Percentiles rank a stretch among this genome's conserved stretches.
Evolutionary conservation across 371 early-diverging fungal species (phyloP).

Genomic region (Dichotomocladium elegans): DNA sequence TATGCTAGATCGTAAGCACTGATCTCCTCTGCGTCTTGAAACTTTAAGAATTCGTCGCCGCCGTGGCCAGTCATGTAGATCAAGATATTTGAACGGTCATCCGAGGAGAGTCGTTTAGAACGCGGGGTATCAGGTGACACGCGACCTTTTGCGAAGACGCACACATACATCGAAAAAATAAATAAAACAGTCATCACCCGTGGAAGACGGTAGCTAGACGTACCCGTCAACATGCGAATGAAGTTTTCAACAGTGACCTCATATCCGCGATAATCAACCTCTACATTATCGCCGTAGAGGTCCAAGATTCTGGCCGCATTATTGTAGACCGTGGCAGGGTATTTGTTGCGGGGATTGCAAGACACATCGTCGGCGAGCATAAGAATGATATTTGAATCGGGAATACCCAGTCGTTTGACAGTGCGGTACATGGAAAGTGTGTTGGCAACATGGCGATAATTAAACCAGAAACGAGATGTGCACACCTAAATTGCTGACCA

Average conservation of each 20-base stretch:
- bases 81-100: conserved; percentile 91
- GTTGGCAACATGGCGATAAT: conserved; percentile 94
- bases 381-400: conserved; percentile 95
- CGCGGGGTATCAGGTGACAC: conserved; percentile 76
- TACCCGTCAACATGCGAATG: conserved; percentile 90
- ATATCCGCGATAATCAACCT: conserved; percentile 97
- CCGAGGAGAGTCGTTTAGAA: conserved; percentile 89
- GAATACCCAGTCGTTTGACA: conserved; percentile 96
- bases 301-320: conserved; percentile 79
- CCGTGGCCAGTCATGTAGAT: conserved; percentile 98
- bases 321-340: conserved; percentile 91
- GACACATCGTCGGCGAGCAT: conserved; percentile 98
- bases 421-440: conserved; percentile 94
- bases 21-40: conserved; percentile 96
- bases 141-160: conserved; percentile 56
- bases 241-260: conserved; percentile 98
- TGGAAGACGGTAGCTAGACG: background rate
- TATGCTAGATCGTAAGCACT: conserved; percentile 91
- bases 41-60: conserved; percentile 96
- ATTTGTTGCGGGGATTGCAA: conserved; percentile 91
- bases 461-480: conserved; percentile 97
- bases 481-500: conserved; percentile 61
- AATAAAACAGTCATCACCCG: background rate
- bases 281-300: conserved; percentile 91
- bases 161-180: background rate